Evolutionary conservation across 805 yeast species (phyloP), one percentile per base, ranked within the genome.

Genomic region (Wickerhamomyces rabaulensis): DNA sequence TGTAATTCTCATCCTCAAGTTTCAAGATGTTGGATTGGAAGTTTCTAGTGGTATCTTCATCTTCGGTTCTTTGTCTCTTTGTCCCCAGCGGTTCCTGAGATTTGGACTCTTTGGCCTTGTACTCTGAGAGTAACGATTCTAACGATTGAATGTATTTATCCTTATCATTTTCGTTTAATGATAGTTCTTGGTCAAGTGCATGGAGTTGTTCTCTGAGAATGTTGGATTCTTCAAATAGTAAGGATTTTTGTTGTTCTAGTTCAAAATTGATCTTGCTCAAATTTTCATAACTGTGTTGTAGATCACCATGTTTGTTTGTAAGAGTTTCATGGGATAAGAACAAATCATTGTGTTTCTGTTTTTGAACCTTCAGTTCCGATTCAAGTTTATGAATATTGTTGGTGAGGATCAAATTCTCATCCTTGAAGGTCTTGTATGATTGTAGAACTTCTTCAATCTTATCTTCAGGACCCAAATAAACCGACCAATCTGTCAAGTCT

Each of bases 201-300:
- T 79, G 74, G 43, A 84, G 59, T 61, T 80, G 83, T 37, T 70
- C 70, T 48, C 85, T 68, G 44, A 85, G 64, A 47, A 80, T 71
- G 45, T 72, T 77, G 25, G 81, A 73, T 56, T 85, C 91, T 50
- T 77, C 79, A 21, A 67, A 56, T n/a, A 82, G 75, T 39, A 84
- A 64, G 3, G 67, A 56, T 43, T 71, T 71, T 47, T 80, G 82
- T 44, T 76, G 74, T 42, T 78, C 78, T 6, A 77, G 58, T 46
- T 81, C 75, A 63, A 49, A 62, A 42, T 68, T 69, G 6, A 70
- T 45, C 46, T 58, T 66, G 20, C 60, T 57, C 35, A 65, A 42
- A 44, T 64, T 37, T 46, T 54, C 51, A 57, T 63, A 49, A 48
- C 62, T 31, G 36, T 47, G 41, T 51, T 64, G 42, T 49, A 65